Percentiles rank a stretch among this genome's conserved stretches.
These are phyloP conservation scores for Chalciporus piperatoides DNA, from an alignment of 1,284 basidiomycete genomes.

Conservation along the genomic window DNA sequence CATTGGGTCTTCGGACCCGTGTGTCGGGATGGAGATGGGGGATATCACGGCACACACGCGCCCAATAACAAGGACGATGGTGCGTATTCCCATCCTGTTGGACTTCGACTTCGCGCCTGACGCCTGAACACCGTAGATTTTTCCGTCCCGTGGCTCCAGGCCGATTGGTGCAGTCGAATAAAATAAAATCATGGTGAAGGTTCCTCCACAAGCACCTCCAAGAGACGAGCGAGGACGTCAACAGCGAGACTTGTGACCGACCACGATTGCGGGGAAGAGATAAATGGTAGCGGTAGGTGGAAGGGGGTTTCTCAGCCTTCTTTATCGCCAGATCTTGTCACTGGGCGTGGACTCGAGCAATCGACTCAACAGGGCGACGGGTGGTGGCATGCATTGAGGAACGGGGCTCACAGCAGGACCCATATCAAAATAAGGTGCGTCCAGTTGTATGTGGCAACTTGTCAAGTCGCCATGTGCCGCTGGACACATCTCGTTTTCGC, in stretches of 20 bases:
- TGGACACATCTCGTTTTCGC: slow-evolving; percentile 22
- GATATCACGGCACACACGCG: neutral
- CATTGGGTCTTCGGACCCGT: neutral
- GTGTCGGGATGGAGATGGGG: neutral
- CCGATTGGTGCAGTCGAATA: slow-evolving; percentile 6
- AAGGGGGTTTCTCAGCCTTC: too few relatives aligned
- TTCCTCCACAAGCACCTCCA: too few relatives aligned
- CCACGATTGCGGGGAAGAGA: too few relatives aligned
- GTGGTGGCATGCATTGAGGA: neutral
- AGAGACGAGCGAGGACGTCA: too few relatives aligned
- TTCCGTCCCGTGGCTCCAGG: slow-evolving; percentile 12
- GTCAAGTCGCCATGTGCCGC: slow-evolving; percentile 15
- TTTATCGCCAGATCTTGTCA: too few relatives aligned
- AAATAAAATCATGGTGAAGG: neutral
- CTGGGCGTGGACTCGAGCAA: too few relatives aligned
- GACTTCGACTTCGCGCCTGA: neutral
- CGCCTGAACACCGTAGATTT: neutral
- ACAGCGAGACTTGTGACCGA: too few relatives aligned
- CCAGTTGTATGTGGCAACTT: slow-evolving; percentile 16
- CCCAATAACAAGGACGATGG: slow-evolving; percentile 9
- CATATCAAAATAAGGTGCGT: slow-evolving; percentile 24
- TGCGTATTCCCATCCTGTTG: too few relatives aligned
- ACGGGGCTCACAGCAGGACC: neutral
- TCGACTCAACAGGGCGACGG: neutral
- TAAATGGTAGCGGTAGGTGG: too few relatives aligned